A percentile compares a stretch with the other conserved stretches of the same genome.
phyloP scores from a whole-genome alignment of 345 rosid genomes.

The Diplotaxis tenuifolia region DNA sequence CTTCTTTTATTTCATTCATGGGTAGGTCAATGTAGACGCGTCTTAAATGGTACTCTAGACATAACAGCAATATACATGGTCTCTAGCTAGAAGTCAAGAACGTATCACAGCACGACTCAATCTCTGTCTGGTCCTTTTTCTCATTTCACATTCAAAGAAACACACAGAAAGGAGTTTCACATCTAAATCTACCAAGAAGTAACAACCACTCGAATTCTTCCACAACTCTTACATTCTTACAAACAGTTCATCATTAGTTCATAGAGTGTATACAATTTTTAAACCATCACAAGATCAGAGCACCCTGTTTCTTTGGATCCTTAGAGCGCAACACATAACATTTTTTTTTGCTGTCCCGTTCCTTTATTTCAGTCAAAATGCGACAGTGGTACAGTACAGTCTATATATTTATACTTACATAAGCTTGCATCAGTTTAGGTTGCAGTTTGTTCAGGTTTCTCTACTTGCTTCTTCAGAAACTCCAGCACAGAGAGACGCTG shows the following conservation, averaged over 20 bases:
- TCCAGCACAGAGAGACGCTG: slow-evolving; percentile 82
- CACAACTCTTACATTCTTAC: background rate
- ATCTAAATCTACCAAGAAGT: background rate
- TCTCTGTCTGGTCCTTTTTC: background rate
- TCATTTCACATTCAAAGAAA: background rate
- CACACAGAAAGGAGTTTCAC: background rate
- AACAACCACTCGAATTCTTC: slow-evolving; percentile 1
- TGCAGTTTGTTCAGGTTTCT: slow-evolving; percentile 43
- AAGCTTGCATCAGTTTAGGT: slow-evolving; percentile 10
- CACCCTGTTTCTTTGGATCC: slow-evolving; percentile 17
- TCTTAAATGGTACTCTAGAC: background rate
- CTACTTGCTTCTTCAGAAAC: slow-evolving; percentile 69
- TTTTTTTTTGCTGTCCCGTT: slow-evolving; percentile 12
- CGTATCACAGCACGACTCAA: background rate
- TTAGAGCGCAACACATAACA: slow-evolving; percentile 9
- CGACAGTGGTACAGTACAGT: background rate
- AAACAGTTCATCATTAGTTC: slow-evolving; percentile 20
- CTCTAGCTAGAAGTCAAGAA: background rate
- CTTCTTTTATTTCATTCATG: background rate
- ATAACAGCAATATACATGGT: background rate
- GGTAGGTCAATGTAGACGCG: background rate
- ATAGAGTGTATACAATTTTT: background rate
- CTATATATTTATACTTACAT: slow-evolving; percentile 24
- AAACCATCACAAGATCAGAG: slow-evolving; percentile 26
- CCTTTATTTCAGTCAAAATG: slow-evolving; percentile 24